phyloP scores from a whole-genome alignment of 306 rosid species.

The Lathyrus sativus region DNA sequence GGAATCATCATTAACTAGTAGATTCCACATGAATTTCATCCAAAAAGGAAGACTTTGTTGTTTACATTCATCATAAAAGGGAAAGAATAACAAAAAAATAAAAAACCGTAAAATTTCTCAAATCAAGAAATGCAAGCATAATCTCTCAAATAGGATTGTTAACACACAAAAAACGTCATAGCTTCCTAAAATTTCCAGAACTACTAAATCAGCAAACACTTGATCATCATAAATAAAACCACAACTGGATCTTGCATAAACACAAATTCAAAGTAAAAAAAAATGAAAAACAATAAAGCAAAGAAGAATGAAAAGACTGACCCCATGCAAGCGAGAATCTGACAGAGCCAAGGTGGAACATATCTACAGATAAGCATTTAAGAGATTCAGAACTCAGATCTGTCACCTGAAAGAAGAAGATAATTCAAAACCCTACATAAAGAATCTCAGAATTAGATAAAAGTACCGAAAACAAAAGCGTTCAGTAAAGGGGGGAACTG shows the following conservation, averaged over 20 bases:
- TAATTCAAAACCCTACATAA: constrained; percentile 36
- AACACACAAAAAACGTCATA: neutral
- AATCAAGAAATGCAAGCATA: too few species aligned
- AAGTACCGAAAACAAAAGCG: neutral
- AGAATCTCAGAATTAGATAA: constrained; percentile 22
- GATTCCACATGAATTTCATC: neutral
- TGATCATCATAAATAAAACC: neutral
- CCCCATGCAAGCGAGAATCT: constrained; percentile 73
- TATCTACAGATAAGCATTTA: constrained; percentile 60
- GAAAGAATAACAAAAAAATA: constrained; percentile 55
- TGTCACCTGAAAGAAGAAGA: constrained; percentile 33
- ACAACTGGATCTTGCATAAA: constrained; percentile 8
- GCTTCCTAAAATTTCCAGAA: constrained; percentile 38
- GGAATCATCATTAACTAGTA: neutral
- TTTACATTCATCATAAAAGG: constrained; percentile 36
- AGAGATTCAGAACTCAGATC: constrained; percentile 41
- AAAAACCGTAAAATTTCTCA: constrained; percentile 15
- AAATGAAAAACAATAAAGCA: constrained; percentile 5
- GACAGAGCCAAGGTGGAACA: constrained; percentile 63
- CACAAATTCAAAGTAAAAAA: constrained; percentile 9
- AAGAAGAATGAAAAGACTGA: constrained; percentile 46
- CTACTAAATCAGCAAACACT: constrained; percentile 33
- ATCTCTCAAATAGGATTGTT: too few species aligned
- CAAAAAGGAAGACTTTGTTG: neutral
- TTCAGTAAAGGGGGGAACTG: neutral